Evolutionary conservation across 208 protist genomes (phyloP), one percentile per base, ranked within the genome.

Genomic region (Kentomonas sorsogonicus): DNA sequence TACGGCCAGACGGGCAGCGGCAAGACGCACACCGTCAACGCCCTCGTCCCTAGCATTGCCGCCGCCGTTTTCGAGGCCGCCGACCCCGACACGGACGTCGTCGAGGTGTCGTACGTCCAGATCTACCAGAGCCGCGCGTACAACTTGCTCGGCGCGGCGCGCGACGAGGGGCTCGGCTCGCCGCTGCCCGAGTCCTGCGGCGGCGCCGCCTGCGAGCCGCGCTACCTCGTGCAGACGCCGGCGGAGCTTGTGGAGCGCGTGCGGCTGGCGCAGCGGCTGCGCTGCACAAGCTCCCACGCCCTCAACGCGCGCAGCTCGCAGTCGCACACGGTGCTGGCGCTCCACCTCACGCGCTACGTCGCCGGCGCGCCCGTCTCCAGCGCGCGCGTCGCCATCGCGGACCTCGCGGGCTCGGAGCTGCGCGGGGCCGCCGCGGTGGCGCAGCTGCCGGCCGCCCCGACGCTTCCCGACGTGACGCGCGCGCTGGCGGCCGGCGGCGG

Each of bases 371-470:
- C 78, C 34, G 47, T 86, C 9, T 56, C 53, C 23, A 84, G 74
- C 23, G 72, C 66, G 16, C 66, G 71, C 7, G 60, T 90, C 10
- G 88, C 80, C 23, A 65, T 98, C 6, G 93, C 91, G 30, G 96
- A 98, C 71, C 73, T 98, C n/a, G 94, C 96, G 15, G 93, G 90
- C 15, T 91, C 83, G 20, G 96, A 97, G 73, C 63, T 96, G 11
- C 79, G 79, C 54, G 93, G 86, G 10, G 70, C 88, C 48, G 91
- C 98, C 73, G 93, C 90, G 22, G 79, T 82, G 47, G 77, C 81
- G 62, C 98, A 98, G 62, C 97, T 97, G 69, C 66, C 82, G 48
- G 96, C 91, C 0, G 79, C 98, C 20, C 84, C 82, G 38, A 81
- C 79, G 23, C 77, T 98, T 36, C 82, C 95, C 59, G 73, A 84